Evolutionary conservation across 2,329 filamentous ascomycete species (phyloP).

Genomic region (Zarea fungicola): DNA sequence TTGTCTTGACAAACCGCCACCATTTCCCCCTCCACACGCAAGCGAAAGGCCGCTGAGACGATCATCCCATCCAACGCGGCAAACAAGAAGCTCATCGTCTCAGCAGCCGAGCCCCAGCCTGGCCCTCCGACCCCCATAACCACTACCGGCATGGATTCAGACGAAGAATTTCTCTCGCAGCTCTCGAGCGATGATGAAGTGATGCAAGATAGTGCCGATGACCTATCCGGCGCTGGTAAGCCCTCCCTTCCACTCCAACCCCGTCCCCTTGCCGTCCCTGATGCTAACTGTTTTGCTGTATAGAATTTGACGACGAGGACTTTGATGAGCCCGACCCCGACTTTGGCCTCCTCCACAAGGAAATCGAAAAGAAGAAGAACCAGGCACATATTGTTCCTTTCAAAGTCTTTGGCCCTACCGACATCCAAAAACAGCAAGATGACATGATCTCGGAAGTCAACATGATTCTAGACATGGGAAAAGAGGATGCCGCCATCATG

Average conservation of each 20-base stretch:
- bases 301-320: slow-evolving; percentile 55
- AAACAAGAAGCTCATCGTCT: slow-evolving; percentile 53
- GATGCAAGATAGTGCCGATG: slow-evolving; percentile 73
- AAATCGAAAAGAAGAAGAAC: slow-evolving; percentile 65
- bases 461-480: slow-evolving; percentile 80
- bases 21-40: slow-evolving; percentile 56
- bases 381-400: slow-evolving; percentile 80
- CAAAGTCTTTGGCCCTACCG: slow-evolving; percentile 71
- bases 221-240: slow-evolving; percentile 48
- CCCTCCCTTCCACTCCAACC: background rate
- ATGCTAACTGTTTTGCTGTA: background rate
- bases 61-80: slow-evolving; percentile 45
- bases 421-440: slow-evolving; percentile 82
- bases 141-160: slow-evolving; percentile 77
- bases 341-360: slow-evolving; percentile 47
- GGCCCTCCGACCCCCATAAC: slow-evolving; percentile 57
- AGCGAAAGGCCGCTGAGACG: slow-evolving; percentile 63
- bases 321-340: slow-evolving; percentile 54
- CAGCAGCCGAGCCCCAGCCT: slow-evolving; percentile 38
- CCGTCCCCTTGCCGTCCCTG: background rate
- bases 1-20: slow-evolving; percentile 33
- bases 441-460: slow-evolving; percentile 85
- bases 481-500: slow-evolving; percentile 86
- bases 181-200: slow-evolving; percentile 70
- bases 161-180: slow-evolving; percentile 87